Evolutionary conservation across 352 stramenopile species (phyloP).

Genomic region (Globisporangium nagaii): DNA sequence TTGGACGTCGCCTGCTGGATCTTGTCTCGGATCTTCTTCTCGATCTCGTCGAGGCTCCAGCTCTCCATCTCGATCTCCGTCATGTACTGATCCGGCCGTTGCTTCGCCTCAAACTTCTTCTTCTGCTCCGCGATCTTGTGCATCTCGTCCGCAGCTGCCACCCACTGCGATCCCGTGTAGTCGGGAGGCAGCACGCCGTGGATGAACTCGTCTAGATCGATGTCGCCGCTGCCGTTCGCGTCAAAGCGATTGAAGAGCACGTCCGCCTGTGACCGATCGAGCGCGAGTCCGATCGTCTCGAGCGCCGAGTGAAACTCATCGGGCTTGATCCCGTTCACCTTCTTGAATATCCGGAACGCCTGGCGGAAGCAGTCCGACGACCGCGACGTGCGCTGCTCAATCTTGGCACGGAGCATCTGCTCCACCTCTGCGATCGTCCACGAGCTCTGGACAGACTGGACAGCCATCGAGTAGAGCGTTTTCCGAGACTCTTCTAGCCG

Average conservation of each 20-base stretch:
- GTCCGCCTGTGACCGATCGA: conserved; percentile 48
- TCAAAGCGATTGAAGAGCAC: conserved; percentile 70
- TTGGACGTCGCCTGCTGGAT: conserved; percentile 74
- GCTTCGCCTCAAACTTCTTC: conserved; percentile 43
- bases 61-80: conserved; percentile 73
- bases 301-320: conserved; percentile 65
- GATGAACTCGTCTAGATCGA: conserved; percentile 81
- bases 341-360: conserved; percentile 80
- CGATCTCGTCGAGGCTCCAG: conserved; percentile 75
- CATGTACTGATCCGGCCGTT: conserved; percentile 58
- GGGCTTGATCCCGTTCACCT: conserved; percentile 72
- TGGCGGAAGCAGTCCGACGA: conserved; percentile 80
- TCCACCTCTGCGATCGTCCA: conserved; percentile 79
- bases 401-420: conserved; percentile 76
- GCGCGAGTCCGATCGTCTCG: conserved; percentile 44
- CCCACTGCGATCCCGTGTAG: conserved; percentile 68
- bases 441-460: conserved; percentile 57
- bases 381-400: conserved; percentile 70
- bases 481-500: conserved; percentile 41
- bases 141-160: conserved; percentile 70
- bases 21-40: conserved; percentile 75
- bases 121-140: conserved; percentile 47
- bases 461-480: conserved; percentile 56
- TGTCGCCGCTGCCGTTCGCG: conserved; percentile 64
- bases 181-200: conserved; percentile 67